phyloP scores from a whole-genome alignment of 768 basidiomycete genomes.

The Phylloporus rhodoxanthus region DNA sequence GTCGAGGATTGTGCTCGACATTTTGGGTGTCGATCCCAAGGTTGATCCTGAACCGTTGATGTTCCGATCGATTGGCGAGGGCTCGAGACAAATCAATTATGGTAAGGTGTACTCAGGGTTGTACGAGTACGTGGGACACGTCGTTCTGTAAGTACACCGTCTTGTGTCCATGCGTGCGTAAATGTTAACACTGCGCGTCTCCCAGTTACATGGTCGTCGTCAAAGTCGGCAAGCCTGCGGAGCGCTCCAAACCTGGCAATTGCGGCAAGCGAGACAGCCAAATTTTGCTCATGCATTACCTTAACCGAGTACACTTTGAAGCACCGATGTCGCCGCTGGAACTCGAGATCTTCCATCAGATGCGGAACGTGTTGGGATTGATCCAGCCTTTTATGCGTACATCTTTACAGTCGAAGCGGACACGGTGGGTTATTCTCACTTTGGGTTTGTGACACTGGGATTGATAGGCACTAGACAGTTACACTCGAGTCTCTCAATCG shows the following conservation, averaged over 20 bases:
- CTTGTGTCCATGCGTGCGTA: background rate
- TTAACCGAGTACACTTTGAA: too few relatives aligned
- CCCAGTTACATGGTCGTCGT: constrained; percentile 83
- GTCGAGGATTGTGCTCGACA: constrained; percentile 88
- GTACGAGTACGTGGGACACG: constrained; percentile 92
- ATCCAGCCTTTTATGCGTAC: too few relatives aligned
- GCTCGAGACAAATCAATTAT: constrained; percentile 84
- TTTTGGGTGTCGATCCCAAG: constrained; percentile 85
- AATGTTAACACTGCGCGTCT: background rate
- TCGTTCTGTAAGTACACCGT: constrained; percentile 71
- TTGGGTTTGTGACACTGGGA: background rate
- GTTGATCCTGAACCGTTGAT: constrained; percentile 86
- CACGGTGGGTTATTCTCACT: constrained; percentile 49
- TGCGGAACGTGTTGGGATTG: too few relatives aligned
- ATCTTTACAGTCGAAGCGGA: constrained; percentile 98
- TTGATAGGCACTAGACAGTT: constrained; percentile 53
- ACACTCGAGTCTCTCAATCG: constrained; percentile 88
- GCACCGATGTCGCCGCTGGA: too few relatives aligned
- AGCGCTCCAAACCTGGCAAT: constrained; percentile 89
- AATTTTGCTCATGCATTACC: too few relatives aligned
- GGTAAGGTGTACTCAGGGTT: constrained; percentile 93
- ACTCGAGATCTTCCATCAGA: too few relatives aligned
- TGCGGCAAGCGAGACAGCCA: constrained; percentile 94
- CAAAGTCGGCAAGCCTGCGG: constrained; percentile 92
- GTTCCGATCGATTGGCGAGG: constrained; percentile 91